Base-by-base conservation (phyloP, 23 red algal genomes). In the Pyropia yezoensis region DNA sequence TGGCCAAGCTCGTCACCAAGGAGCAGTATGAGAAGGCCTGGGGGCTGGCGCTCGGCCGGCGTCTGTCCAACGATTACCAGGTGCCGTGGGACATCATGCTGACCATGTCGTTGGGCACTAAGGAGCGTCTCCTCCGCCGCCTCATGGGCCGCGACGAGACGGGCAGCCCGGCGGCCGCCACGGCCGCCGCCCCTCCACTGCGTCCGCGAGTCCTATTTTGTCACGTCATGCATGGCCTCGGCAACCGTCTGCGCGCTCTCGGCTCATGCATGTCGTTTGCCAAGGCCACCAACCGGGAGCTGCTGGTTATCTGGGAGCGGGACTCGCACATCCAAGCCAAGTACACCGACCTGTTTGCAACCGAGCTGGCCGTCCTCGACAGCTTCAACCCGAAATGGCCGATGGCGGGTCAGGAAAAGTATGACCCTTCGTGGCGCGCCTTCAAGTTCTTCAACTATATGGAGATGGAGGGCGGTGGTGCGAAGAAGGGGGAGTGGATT, bases 41-140 rank as follows among this genome's bases (percentile, higher is more conserved):
- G 72, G 16, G 64, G 50, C 63, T 71, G 27, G 86, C 86, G 33
- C 70, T 90, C 9, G 77, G 86, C 18, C 57, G 70, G 39, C 68
- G 86, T 2, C 72, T 90, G 22, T 51, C 54, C 22, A 62, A 82
- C 32, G 67, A 74, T 28, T 81, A 77, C 52, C 20, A 52, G 33
- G 47, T 90, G 6, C 86, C 86, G 21, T 88, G 83, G 83, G 83
- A 88, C 59, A 79, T 88, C 29, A 72, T 88, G 73, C 53, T 52
- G 15, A 70, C 57, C 18, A 72, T 82, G 71, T 19, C 17, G 19
- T 12, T 54, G 27, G 5, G 18, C 19, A 62, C 62, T 9, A 77
- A 74, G 50, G 67, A 80, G 18, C 7, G 61, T 21, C 45, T 90
- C 32, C 21, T 83, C 26, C 2, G 52, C 3, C 19, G 50, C 17